Percentiles rank a stretch among this genome's conserved stretches.
These are phyloP conservation scores for Erodium moschatum DNA, from an alignment of 441 rosid species.

Conservation along the genomic window DNA sequence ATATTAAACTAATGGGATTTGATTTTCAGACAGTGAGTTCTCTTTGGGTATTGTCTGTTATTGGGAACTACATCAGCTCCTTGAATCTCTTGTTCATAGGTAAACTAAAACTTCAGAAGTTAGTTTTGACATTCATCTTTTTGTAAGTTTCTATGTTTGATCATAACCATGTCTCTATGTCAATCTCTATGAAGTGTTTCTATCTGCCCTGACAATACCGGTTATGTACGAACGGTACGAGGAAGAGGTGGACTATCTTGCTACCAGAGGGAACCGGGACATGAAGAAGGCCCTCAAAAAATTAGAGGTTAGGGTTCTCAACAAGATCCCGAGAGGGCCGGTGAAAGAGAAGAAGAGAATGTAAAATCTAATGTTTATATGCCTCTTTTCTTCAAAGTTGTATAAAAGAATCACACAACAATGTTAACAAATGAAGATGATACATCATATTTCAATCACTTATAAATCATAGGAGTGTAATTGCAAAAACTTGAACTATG, in stretches of 20 bases:
- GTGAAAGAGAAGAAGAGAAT: slow-evolving; percentile 39
- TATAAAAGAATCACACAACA: too few relatives aligned
- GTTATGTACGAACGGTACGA: slow-evolving; percentile 51
- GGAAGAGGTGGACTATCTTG: slow-evolving; percentile 48
- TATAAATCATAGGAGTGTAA: too few relatives aligned
- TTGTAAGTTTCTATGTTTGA: too few relatives aligned
- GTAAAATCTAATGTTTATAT: neutral
- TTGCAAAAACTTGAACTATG: too few relatives aligned
- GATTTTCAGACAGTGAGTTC: slow-evolving; percentile 32
- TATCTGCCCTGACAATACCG: slow-evolving; percentile 43
- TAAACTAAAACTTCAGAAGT: slow-evolving; percentile 7
- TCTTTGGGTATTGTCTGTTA: slow-evolving; percentile 40
- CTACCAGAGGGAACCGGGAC: slow-evolving; percentile 27
- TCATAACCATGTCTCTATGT: neutral
- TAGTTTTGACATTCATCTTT: too few relatives aligned
- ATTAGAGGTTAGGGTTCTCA: slow-evolving; percentile 50
- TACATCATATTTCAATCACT: too few relatives aligned
- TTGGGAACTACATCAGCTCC: slow-evolving; percentile 37
- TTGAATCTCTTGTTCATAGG: slow-evolving; percentile 36
- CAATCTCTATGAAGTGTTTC: slow-evolving; percentile 26
- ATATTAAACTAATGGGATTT: neutral
- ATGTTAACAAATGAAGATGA: too few relatives aligned
- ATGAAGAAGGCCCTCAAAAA: slow-evolving; percentile 34
- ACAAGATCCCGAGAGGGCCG: slow-evolving; percentile 77
- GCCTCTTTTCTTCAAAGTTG: too few relatives aligned